A percentile compares a stretch with the other conserved stretches of the same genome.
Conservation (phyloP, 805 yeast species). For the Hanseniaspora clermontiae region DNA sequence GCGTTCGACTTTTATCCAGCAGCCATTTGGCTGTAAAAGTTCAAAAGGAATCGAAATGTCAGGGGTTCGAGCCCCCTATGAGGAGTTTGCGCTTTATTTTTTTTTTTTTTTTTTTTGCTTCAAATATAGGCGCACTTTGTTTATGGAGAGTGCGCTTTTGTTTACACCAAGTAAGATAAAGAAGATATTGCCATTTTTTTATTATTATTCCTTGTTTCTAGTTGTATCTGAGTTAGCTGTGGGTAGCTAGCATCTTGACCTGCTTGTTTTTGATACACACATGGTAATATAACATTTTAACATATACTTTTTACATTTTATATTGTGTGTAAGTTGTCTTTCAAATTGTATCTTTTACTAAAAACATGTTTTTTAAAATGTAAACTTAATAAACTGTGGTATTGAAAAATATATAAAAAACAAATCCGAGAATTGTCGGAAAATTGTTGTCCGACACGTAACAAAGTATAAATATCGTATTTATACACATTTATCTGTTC, state of each 20-base stretch:
- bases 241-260: too few relatives aligned
- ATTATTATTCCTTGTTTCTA: background rate
- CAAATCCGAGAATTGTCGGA: background rate
- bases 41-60: constrained; percentile 34
- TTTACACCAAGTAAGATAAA: too few relatives aligned
- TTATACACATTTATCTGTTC: background rate
- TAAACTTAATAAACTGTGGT: background rate
- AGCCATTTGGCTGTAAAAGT: constrained; percentile 20
- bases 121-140: too few relatives aligned
- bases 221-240: too few relatives aligned
- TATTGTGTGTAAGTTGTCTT: too few relatives aligned
- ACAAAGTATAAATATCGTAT: background rate
- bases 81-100: constrained; percentile 29
- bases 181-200: too few relatives aligned
- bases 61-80: constrained; percentile 43
- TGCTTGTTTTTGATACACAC: too few relatives aligned
- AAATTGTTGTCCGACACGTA: background rate
- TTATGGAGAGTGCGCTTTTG: too few relatives aligned
- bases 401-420: background rate
- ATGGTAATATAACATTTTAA: too few relatives aligned
- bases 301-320: too few relatives aligned
- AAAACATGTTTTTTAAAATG: too few relatives aligned
- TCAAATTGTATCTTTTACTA: too few relatives aligned
- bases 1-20: constrained; percentile 53
- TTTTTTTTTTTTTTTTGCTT: constrained; percentile 17